Evolutionary conservation across 768 basidiomycete genomes (phyloP).

Genomic region (Serendipita sp.): DNA sequence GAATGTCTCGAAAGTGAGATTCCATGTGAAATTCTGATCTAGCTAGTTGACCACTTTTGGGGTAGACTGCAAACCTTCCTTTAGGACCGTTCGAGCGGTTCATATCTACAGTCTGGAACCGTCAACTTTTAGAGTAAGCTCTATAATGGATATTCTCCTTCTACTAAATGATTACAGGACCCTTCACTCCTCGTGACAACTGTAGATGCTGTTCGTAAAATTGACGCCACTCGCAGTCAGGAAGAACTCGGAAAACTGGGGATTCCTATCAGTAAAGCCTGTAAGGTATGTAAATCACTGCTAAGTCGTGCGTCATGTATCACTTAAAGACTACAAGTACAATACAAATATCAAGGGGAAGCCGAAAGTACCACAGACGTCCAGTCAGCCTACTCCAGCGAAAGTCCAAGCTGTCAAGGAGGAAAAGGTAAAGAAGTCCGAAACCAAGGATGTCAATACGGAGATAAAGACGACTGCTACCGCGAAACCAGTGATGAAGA

Average conservation of each 20-base stretch:
- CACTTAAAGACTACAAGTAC: not conserved
- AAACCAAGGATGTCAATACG: not conserved
- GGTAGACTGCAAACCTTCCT: slow-evolving; percentile 35
- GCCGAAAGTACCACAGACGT: not conserved
- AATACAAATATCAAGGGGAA: not conserved
- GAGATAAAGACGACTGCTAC: not conserved
- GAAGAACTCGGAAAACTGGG: not conserved
- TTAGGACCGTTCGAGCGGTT: slow-evolving; percentile 34
- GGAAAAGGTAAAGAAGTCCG: not conserved
- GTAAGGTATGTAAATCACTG: not conserved
- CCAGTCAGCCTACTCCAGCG: not conserved
- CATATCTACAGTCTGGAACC: slow-evolving; percentile 64
- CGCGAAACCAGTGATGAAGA: slow-evolving; percentile 6
- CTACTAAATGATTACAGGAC: slow-evolving; percentile 24
- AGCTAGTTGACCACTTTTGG: not conserved
- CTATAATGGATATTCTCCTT: not conserved
- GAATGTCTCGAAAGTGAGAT: slow-evolving; percentile 49
- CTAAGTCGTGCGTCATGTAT: not conserved
- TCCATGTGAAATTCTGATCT: too few relatives aligned
- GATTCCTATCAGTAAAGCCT: not conserved
- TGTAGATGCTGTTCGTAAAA: slow-evolving; percentile 19
- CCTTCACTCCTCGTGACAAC: slow-evolving; percentile 27
- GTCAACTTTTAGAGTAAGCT: slow-evolving; percentile 39
- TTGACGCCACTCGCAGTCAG: slow-evolving; percentile 25
- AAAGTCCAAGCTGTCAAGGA: not conserved